Percentiles rank a stretch among this genome's conserved stretches.
These are phyloP conservation scores for Astragalus membranaceus DNA, from an alignment of 306 rosid species.

Conservation along the genomic window DNA sequence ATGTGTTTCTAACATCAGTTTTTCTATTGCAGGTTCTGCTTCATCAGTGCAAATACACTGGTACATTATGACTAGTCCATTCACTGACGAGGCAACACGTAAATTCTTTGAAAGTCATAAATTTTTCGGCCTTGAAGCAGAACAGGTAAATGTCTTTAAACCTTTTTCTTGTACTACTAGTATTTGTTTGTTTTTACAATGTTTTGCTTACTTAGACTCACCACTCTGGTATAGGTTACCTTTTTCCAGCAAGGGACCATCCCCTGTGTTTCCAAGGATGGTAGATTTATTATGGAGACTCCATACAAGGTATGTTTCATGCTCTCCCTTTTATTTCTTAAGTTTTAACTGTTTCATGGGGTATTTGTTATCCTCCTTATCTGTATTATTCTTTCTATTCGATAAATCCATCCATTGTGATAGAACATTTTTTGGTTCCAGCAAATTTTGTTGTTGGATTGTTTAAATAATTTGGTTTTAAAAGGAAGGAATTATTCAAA, in stretches of 20 bases:
- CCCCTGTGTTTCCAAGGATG: conserved; percentile 93
- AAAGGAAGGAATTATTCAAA: not conserved
- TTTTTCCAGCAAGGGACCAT: conserved; percentile 97
- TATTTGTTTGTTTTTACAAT: not conserved
- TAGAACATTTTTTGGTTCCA: not conserved
- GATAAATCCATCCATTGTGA: not conserved
- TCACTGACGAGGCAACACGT: conserved; percentile 84
- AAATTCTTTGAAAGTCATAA: conserved; percentile 81
- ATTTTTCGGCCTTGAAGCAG: conserved; percentile 85
- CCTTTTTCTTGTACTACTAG: not conserved
- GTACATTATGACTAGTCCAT: conserved; percentile 99
- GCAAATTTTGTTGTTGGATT: not conserved
- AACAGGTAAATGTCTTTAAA: conserved; percentile 49
- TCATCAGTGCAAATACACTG: conserved; percentile 71
- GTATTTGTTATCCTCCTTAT: not conserved
- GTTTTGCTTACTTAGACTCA: conserved; percentile 26
- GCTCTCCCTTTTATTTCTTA: not conserved
- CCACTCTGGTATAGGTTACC: conserved; percentile 58
- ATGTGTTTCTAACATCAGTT: conserved; percentile 6
- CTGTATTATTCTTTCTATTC: not conserved
- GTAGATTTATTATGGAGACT: conserved; percentile 91
- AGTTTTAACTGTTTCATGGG: not conserved
- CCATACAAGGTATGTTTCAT: conserved; percentile 56
- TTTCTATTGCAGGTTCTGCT: conserved; percentile 47
- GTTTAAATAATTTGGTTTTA: not conserved